Evolutionary conservation across 257 asterid genomes (phyloP).

Genomic region (Schizonepeta tenuifolia): DNA sequence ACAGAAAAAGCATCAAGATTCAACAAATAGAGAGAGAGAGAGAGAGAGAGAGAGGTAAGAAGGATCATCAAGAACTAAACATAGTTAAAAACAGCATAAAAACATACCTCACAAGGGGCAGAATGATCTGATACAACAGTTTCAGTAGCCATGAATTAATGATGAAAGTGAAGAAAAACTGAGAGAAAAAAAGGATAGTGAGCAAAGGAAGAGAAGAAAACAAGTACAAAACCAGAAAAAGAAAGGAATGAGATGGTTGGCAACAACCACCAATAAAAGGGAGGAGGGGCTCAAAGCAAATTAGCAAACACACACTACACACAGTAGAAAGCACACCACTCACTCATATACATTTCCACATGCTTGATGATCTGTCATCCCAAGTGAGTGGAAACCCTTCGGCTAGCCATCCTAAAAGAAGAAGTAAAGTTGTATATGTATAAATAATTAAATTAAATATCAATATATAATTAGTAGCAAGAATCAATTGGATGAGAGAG

Average conservation of each 20-base stretch:
- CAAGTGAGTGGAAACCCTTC: slow-evolving; percentile 44
- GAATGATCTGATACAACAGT: slow-evolving; percentile 63
- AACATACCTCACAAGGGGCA: slow-evolving; percentile 50
- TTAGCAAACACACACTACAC: slow-evolving; percentile 2
- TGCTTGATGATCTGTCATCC: slow-evolving; percentile 74
- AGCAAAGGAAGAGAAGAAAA: slow-evolving; percentile 22
- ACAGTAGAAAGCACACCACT: slow-evolving; percentile 41
- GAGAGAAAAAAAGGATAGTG: background rate
- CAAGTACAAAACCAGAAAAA: slow-evolving; percentile 44
- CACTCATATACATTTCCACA: slow-evolving; percentile 51
- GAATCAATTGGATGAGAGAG: background rate
- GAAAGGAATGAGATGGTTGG: slow-evolving; percentile 71
- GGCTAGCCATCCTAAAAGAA: slow-evolving; percentile 23
- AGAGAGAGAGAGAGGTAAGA: background rate
- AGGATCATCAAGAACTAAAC: background rate
- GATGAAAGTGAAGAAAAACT: slow-evolving; percentile 1
- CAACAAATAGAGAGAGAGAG: background rate
- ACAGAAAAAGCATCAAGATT: slow-evolving; percentile 13
- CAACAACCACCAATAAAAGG: slow-evolving; percentile 46
- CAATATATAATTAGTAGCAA: background rate
- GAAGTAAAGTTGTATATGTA: no score
- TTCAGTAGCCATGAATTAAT: slow-evolving; percentile 64
- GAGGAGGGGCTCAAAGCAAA: slow-evolving; percentile 46
- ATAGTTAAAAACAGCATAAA: background rate
- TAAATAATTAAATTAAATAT: no score